Evolutionary conservation across 345 rosid species (phyloP).

Genomic region (Corchorus capsularis): DNA sequence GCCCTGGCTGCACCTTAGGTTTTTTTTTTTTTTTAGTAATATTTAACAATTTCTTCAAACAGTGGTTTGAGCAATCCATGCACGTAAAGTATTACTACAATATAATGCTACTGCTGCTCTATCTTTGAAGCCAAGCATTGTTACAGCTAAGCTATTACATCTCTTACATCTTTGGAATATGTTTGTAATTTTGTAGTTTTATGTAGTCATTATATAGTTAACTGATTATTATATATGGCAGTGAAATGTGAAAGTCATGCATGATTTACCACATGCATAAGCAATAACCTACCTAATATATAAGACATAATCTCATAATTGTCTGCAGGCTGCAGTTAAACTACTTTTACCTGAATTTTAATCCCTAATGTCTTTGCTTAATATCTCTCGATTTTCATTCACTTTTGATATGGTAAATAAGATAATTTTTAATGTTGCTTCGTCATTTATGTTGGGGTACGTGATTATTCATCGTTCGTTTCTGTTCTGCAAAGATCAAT

Average conservation of each 20-base stretch:
- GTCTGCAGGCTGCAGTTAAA: too few species aligned
- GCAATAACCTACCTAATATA: background rate
- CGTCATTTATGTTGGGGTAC: too few species aligned
- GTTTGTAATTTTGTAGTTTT: background rate
- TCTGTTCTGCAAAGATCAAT: constrained; percentile 32
- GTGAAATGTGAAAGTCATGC: too few species aligned
- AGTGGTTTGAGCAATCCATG: constrained; percentile 16
- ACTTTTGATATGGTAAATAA: too few species aligned
- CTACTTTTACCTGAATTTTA: too few species aligned
- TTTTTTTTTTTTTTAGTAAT: background rate
- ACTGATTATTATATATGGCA: background rate
- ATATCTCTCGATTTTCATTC: too few species aligned
- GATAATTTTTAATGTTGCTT: too few species aligned
- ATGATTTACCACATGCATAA: background rate
- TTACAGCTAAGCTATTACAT: background rate
- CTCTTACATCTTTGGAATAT: background rate
- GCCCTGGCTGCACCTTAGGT: background rate
- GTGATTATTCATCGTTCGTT: constrained; percentile 1
- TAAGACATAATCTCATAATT: too few species aligned
- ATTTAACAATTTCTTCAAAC: background rate
- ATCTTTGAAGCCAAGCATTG: background rate
- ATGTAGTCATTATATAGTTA: background rate
- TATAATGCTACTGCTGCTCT: background rate
- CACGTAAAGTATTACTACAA: constrained; percentile 7
- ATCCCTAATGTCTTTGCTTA: too few species aligned